Evolutionary conservation across 2,329 filamentous ascomycete genomes (phyloP).

Genomic region (Cryoendolithus antarcticus): DNA sequence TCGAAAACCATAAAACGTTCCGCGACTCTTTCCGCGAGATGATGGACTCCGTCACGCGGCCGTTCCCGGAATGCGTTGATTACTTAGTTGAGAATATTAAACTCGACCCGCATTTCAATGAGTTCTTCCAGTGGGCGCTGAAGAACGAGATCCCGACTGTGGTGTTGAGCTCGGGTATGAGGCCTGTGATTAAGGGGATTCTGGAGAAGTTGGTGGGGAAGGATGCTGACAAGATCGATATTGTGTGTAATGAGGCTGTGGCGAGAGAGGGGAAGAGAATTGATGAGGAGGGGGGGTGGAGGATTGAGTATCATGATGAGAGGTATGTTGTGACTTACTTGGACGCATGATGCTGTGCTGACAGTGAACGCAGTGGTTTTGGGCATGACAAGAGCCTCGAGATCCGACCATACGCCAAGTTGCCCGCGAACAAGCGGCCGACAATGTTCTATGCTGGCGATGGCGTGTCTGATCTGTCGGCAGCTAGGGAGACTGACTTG

Average conservation of each 20-base stretch:
- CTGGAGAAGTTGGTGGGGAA: slow-evolving; percentile 72
- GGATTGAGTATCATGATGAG: slow-evolving; percentile 79
- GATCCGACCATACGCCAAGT: slow-evolving; percentile 71
- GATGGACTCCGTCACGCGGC: slow-evolving; percentile 74
- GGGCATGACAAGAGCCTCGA: slow-evolving; percentile 96
- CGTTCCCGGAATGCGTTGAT: slow-evolving; percentile 71
- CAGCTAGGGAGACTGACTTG: slow-evolving; percentile 82
- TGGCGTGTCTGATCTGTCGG: slow-evolving; percentile 83
- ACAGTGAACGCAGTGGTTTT: slow-evolving; percentile 46
- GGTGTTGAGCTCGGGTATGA: slow-evolving; percentile 85
- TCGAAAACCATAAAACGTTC: slow-evolving; percentile 60
- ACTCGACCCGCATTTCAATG: slow-evolving; percentile 76
- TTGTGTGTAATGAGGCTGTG: slow-evolving; percentile 75
- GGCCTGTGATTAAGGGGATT: slow-evolving; percentile 75
- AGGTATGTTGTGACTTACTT: slow-evolving; percentile 37
- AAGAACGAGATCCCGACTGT: slow-evolving; percentile 81
- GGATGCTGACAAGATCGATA: slow-evolving; percentile 65
- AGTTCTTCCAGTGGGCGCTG: slow-evolving; percentile 75
- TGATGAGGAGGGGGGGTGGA: slow-evolving; percentile 73
- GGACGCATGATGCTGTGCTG: background rate
- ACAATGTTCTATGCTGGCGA: slow-evolving; percentile 91
- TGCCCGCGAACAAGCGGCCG: slow-evolving; percentile 58
- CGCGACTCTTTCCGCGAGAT: slow-evolving; percentile 78
- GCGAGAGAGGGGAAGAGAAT: slow-evolving; percentile 57
- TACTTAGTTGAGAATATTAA: slow-evolving; percentile 70